Evolutionary conservation across 2,329 filamentous ascomycete species (phyloP), one percentile per base, ranked within the genome.

Genomic region (Aciculosporium take): DNA sequence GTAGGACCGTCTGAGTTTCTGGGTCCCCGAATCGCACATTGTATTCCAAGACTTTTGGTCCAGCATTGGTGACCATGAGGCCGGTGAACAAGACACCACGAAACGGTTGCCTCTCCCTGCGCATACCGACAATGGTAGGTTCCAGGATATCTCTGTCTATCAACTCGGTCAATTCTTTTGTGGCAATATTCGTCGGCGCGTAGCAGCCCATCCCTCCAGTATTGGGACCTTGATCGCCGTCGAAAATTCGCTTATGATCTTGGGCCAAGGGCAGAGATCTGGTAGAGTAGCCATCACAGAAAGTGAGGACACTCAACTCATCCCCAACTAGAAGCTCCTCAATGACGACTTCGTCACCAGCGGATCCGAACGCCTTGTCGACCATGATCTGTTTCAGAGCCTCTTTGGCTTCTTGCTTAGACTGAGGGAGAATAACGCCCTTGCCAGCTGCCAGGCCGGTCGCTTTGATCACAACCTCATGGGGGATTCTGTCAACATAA

Each of bases 141-240:
- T 87, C 77, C n/a, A 96, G 73, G 41, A 95, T 81, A 27, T 82
- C 83, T 42, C 71, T 70, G 56, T 95, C 81, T 46, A 98, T 78
- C 46, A 79, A 71, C 15, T 80, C 80, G 15, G 91, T 72, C n/a
- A 94, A 69, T 46, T 81, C 76, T 39, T 78, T 74, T 0, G 81
- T 82, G 24, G 81, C 79, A 52, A 88, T 80, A 48, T 76, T 82
- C 1, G 88, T 93, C n/a, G 84, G 84, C 13, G 88, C 87, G 61
- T 96, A 96, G 57, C 87, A 94, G 39, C 91, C 91, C 91, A 96
- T 96, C 31, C 91, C 91, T 45, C 89, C 91, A 2, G 91, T 96
- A 65, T 96, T 96, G 29, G 87, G 84, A 1, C 91, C 91, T 38
- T 76, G 72, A 57, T 96, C 89, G 41, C 84, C 85, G 54, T 98